phyloP scores from a whole-genome alignment of 139 green algal genomes.

The Picochlorum sp. region DNA sequence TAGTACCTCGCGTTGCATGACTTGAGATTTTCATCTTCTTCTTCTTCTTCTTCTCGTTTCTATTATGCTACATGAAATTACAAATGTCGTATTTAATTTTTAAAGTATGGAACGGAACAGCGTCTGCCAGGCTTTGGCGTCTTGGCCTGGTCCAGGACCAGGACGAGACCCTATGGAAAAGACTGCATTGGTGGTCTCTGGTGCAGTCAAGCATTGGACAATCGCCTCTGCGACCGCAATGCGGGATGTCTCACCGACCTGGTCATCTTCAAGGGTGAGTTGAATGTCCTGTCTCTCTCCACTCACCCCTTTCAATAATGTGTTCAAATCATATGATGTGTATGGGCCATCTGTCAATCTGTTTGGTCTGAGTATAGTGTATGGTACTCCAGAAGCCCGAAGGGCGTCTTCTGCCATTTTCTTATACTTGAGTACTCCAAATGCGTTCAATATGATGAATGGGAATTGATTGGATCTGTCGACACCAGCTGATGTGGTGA shows the following conservation, averaged over 20 bases:
- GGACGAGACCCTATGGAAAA: constrained; percentile 50
- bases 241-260: constrained; percentile 59
- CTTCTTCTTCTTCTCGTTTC: too few species aligned
- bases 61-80: too few species aligned
- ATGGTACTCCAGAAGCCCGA: constrained; percentile 64
- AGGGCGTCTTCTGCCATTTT: constrained; percentile 61
- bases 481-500: constrained; percentile 81
- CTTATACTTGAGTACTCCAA: constrained; percentile 93
- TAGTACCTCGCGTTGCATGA: too few species aligned
- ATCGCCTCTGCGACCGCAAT: constrained; percentile 71
- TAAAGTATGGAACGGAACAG: constrained; percentile 36
- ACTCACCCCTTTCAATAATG: constrained; percentile 65
- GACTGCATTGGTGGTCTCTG: constrained; percentile 24
- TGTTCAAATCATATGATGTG: constrained; percentile 97
- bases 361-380: constrained; percentile 80
- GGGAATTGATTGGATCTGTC: constrained; percentile 59
- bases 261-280: constrained; percentile 51
- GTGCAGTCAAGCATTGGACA: constrained; percentile 48
- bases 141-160: constrained; percentile 53
- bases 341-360: constrained; percentile 94
- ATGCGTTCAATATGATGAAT: constrained; percentile 83
- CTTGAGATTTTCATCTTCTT: too few species aligned
- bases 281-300: constrained; percentile 34
- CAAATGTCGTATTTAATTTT: too few species aligned
- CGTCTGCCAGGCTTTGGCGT: constrained; percentile 41